Evolutionary conservation across 2,329 filamentous ascomycete genomes (phyloP).

Genomic region (Colletotrichum magnum): DNA sequence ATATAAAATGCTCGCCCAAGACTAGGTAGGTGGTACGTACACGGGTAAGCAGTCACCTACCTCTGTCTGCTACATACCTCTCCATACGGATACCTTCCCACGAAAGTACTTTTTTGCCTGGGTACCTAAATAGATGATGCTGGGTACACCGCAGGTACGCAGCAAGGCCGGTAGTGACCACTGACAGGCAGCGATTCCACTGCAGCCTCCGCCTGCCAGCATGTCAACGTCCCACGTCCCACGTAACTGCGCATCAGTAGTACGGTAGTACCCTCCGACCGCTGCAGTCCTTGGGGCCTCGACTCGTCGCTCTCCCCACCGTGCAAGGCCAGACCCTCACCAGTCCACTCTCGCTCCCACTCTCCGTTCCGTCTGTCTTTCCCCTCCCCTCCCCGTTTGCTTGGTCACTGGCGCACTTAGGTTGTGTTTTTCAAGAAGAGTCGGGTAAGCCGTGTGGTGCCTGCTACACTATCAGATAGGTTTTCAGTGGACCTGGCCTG

Average conservation of each 20-base stretch:
- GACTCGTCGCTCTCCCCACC: slow-evolving; percentile 36
- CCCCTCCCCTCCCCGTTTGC: not conserved
- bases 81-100: too few relatives aligned
- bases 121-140: too few relatives aligned
- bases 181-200: slow-evolving; percentile 1
- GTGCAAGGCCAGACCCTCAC: slow-evolving; percentile 8
- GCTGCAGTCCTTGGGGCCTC: slow-evolving; percentile 30
- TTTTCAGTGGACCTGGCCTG: too few relatives aligned
- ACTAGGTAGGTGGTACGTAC: too few relatives aligned
- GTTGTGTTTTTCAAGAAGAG: too few relatives aligned
- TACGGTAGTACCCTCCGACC: slow-evolving; percentile 6
- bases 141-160: not conserved
- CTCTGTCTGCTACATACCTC: too few relatives aligned
- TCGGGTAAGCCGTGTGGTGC: too few relatives aligned
- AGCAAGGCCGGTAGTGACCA: not conserved
- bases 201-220: slow-evolving; percentile 6
- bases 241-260: slow-evolving; percentile 38
- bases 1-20: too few relatives aligned
- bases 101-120: too few relatives aligned
- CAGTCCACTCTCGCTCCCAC: slow-evolving; percentile 33
- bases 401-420: too few relatives aligned
- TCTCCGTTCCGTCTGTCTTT: slow-evolving; percentile 10
- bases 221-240: slow-evolving; percentile 33
- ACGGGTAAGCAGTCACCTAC: too few relatives aligned
- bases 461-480: too few relatives aligned